Evolutionary conservation across 164 flowering plant genomes (phyloP).

Genomic region (Stephania japonica): DNA sequence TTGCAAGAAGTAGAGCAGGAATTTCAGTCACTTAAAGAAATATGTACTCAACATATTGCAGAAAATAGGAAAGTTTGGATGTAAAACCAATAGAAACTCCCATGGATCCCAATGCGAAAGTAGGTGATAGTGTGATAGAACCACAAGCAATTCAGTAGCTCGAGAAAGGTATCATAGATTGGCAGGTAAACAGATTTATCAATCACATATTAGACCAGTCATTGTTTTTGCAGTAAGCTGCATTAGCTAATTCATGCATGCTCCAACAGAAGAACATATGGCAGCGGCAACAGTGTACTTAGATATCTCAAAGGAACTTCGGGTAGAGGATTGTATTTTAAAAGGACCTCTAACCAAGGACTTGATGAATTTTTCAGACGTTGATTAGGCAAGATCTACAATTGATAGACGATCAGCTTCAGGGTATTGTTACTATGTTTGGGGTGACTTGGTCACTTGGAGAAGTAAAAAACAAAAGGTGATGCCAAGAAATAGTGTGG

Average conservation of each 20-base stretch:
- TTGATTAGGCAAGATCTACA: background rate
- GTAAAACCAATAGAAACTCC: background rate
- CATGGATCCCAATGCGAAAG: background rate
- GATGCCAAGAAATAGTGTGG: background rate
- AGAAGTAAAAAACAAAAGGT: background rate
- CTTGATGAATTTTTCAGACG: background rate
- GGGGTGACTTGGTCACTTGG: background rate
- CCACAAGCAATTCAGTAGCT: background rate
- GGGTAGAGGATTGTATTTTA: background rate
- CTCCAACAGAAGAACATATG: background rate
- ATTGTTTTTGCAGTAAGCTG: background rate
- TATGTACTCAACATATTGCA: background rate
- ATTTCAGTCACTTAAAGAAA: background rate
- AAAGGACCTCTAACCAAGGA: background rate
- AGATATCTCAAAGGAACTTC: background rate
- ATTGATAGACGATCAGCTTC: background rate
- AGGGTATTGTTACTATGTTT: background rate
- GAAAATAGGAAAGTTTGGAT: background rate
- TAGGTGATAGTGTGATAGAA: background rate
- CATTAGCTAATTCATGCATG: background rate
- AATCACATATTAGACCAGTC: background rate
- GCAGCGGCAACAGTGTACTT: background rate
- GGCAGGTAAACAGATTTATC: background rate
- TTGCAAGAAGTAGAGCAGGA: background rate
- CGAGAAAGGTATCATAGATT: background rate